A percentile compares a stretch with the other conserved stretches of the same genome.
Evolutionary conservation across 2,329 filamentous ascomycete species (phyloP).

Genomic region (Neofusicoccum cordaticola): DNA sequence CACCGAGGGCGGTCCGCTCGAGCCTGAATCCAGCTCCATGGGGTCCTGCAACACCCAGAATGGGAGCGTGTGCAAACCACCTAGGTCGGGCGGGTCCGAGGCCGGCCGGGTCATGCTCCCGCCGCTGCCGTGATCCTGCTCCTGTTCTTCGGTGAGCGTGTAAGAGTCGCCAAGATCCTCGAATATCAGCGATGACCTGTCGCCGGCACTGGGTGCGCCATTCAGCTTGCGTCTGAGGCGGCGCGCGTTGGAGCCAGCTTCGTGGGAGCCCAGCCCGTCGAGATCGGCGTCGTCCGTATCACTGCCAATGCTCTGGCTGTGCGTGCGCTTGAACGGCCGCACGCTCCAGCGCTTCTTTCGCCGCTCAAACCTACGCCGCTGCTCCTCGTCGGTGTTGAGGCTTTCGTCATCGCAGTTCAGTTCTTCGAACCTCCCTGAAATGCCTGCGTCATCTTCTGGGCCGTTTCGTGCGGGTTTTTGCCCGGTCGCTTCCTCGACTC

Average conservation of each 20-base stretch:
- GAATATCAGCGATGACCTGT: slow-evolving; percentile 37
- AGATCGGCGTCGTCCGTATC: slow-evolving; percentile 44
- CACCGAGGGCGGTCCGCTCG: slow-evolving; percentile 2
- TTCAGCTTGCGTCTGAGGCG: slow-evolving; percentile 43
- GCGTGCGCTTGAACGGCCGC: slow-evolving; percentile 44
- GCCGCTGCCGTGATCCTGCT: slow-evolving; percentile 27
- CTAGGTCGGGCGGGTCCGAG: slow-evolving; percentile 36
- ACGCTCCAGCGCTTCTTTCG: slow-evolving; percentile 44
- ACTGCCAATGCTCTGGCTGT: slow-evolving; percentile 46
- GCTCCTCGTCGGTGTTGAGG: slow-evolving; percentile 26
- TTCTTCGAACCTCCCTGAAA: slow-evolving; percentile 33
- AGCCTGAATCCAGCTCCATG: slow-evolving; percentile 22
- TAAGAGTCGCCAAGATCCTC: slow-evolving; percentile 37
- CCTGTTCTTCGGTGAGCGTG: slow-evolving; percentile 37
- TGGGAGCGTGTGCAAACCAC: slow-evolving; percentile 37
- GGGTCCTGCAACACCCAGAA: slow-evolving; percentile 33
- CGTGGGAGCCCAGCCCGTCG: slow-evolving; percentile 38
- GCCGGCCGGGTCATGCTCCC: slow-evolving; percentile 28
- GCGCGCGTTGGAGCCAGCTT: slow-evolving; percentile 37
- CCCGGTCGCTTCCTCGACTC: slow-evolving; percentile 43
- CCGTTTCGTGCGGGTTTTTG: slow-evolving; percentile 27
- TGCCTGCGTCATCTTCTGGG: slow-evolving; percentile 29
- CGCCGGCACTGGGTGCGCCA: slow-evolving; percentile 34
- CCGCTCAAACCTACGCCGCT: background rate
- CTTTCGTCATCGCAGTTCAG: slow-evolving; percentile 37